phyloP scores from a whole-genome alignment of 768 basidiomycete species.

The Favolaschia claudopus region DNA sequence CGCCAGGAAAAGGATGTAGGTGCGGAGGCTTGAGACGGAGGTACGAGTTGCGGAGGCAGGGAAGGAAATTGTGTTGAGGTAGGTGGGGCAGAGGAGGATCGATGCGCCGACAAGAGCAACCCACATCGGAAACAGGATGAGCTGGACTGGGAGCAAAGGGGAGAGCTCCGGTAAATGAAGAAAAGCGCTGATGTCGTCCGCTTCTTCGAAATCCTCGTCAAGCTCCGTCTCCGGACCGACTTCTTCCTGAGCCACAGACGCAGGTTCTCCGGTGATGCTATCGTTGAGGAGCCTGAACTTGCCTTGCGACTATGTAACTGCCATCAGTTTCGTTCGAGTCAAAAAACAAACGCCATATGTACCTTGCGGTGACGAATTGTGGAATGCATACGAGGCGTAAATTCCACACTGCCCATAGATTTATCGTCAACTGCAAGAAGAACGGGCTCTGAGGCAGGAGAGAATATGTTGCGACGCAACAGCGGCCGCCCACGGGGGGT shows the following conservation, averaged over 20 bases:
- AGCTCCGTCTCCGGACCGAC: too few relatives aligned
- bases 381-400: slow-evolving; percentile 12
- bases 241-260: too few relatives aligned
- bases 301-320: not conserved
- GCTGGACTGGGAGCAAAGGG: slow-evolving; percentile 15
- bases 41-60: slow-evolving; percentile 4
- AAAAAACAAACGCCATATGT: not conserved
- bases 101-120: slow-evolving; percentile 16
- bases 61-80: slow-evolving; percentile 12
- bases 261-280: slow-evolving; percentile 8
- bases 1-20: not conserved
- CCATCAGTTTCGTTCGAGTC: not conserved
- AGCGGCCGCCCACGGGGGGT: slow-evolving; percentile 9
- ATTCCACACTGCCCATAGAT: not conserved
- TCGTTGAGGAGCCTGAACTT: slow-evolving; percentile 4
- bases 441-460: not conserved
- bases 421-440: not conserved
- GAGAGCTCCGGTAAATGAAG: too few relatives aligned
- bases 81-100: slow-evolving; percentile 14
- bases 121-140: slow-evolving; percentile 20
- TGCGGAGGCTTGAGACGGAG: not conserved
- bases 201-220: not conserved
- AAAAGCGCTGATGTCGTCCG: not conserved
- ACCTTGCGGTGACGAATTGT: slow-evolving; percentile 23
- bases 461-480: slow-evolving; percentile 20